These are phyloP conservation scores for Phytophthora foliorum DNA, from an alignment of 352 stramenopile species.

Conservation along the genomic window DNA sequence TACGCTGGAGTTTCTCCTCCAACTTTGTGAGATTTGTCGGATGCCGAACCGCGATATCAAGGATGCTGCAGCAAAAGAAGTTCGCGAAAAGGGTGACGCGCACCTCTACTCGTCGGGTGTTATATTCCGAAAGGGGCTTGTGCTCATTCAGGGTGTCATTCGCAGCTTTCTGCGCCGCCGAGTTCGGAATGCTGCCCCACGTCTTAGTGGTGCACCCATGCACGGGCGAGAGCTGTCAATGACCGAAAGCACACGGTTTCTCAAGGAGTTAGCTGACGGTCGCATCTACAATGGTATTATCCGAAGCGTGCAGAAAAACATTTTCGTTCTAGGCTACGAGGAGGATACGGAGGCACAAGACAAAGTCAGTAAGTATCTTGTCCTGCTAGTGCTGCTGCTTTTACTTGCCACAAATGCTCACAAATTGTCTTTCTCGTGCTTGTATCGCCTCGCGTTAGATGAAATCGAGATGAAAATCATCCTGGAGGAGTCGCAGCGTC, in stretches of 20 bases:
- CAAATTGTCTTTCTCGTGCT: background rate
- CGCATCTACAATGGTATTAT: constrained; percentile 79
- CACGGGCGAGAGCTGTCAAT: constrained; percentile 40
- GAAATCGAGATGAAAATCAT: constrained; percentile 88
- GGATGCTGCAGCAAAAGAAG: constrained; percentile 59
- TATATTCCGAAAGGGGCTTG: constrained; percentile 72
- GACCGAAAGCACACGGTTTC: constrained; percentile 66
- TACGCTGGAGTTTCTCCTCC: constrained; percentile 79
- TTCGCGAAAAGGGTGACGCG: constrained; percentile 71
- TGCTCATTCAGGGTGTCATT: constrained; percentile 78
- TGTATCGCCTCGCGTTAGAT: constrained; percentile 31
- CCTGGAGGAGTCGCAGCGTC: constrained; percentile 66
- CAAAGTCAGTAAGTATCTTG: constrained; percentile 64
- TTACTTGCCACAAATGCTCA: background rate
- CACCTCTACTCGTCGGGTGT: constrained; percentile 80
- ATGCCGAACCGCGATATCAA: constrained; percentile 57
- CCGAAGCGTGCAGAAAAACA: constrained; percentile 48
- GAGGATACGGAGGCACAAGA: constrained; percentile 68
- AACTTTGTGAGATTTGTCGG: constrained; percentile 75
- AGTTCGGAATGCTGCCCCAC: constrained; percentile 33
- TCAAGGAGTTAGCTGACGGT: constrained; percentile 77
- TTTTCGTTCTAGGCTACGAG: constrained; percentile 70
- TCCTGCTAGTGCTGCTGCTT: background rate
- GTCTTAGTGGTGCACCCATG: background rate
- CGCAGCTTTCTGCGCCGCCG: constrained; percentile 76